phyloP scores from a whole-genome alignment of 1,284 basidiomycete species.

The Cystobasidium slooffiae region DNA sequence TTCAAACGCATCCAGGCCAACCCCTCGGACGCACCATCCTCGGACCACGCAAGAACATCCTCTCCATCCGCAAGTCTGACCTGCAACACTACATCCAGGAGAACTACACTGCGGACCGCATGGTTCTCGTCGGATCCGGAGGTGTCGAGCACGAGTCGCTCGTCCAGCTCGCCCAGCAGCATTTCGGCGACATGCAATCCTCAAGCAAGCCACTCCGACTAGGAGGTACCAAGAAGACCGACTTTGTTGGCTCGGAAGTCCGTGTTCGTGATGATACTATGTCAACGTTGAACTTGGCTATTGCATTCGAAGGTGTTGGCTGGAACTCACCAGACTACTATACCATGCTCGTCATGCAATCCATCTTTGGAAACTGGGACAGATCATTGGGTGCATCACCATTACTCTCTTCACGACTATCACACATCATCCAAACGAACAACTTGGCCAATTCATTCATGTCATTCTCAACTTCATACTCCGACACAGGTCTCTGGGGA shows the following conservation, averaged over 20 bases:
- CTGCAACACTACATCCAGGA: slow-evolving; percentile 90
- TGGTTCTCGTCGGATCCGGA: slow-evolving; percentile 97
- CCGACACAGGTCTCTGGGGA: slow-evolving; percentile 98
- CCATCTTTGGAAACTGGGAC: slow-evolving; percentile 99
- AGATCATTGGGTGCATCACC: slow-evolving; percentile 89
- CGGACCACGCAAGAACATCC: slow-evolving; percentile 93
- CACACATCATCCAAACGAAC: slow-evolving; percentile 87
- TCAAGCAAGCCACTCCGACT: slow-evolving; percentile 87
- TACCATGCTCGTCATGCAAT: slow-evolving; percentile 98
- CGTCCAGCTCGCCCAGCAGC: slow-evolving; percentile 90
- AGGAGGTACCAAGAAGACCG: slow-evolving; percentile 74
- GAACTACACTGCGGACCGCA: slow-evolving; percentile 98
- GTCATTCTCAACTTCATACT: slow-evolving; percentile 99
- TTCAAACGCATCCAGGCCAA: slow-evolving; percentile 60
- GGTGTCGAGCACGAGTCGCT: slow-evolving; percentile 91
- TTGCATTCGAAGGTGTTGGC: slow-evolving; percentile 96
- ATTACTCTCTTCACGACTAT: slow-evolving; percentile 86
- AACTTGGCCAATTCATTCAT: slow-evolving; percentile 99
- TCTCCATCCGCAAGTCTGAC: slow-evolving; percentile 92
- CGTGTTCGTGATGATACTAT: slow-evolving; percentile 91
- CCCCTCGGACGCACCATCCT: slow-evolving; percentile 96
- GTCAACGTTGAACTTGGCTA: slow-evolving; percentile 88
- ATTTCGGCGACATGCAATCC: slow-evolving; percentile 87
- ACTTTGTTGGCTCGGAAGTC: slow-evolving; percentile 93
- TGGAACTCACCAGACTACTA: slow-evolving; percentile 99